phyloP scores from a whole-genome alignment of 768 basidiomycete genomes.

The Pisolithus orientalis region DNA sequence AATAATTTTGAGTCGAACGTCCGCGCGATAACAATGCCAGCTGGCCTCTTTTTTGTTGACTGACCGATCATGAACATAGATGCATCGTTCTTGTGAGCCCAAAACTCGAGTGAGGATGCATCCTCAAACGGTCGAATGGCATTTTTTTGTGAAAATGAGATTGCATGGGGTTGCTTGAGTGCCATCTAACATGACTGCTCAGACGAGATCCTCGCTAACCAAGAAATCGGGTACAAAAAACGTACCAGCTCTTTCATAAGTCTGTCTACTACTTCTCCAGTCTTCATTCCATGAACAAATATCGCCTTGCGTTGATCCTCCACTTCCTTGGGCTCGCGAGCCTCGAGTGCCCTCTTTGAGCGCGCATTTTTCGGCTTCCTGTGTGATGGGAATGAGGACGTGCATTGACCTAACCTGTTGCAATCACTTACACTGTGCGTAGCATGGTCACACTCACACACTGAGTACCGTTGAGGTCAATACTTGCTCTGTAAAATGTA shows the following conservation, averaged over 20 bases:
- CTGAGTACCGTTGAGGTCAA: no score
- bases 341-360: conserved; percentile 83
- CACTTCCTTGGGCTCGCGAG: conserved; percentile 82
- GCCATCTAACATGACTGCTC: conserved; percentile 57
- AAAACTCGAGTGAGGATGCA: conserved; percentile 78
- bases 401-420: neutral
- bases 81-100: conserved; percentile 91
- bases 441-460: conserved; percentile 12
- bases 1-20: conserved; percentile 82
- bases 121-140: conserved; percentile 86
- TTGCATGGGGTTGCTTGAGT: conserved; percentile 84
- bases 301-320: conserved; percentile 84
- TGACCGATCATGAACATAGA: conserved; percentile 86
- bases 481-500: no score
- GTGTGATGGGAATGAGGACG: neutral
- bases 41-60: conserved; percentile 90
- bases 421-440: conserved; percentile 23
- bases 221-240: neutral
- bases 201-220: neutral
- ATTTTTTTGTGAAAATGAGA: conserved; percentile 95
- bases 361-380: conserved; percentile 96
- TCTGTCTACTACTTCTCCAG: conserved; percentile 70
- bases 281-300: conserved; percentile 85
- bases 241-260: conserved; percentile 89
- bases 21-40: conserved; percentile 78